Conservation (phyloP, 2,329 filamentous ascomycete species). For the Myriangium duriaei region DNA sequence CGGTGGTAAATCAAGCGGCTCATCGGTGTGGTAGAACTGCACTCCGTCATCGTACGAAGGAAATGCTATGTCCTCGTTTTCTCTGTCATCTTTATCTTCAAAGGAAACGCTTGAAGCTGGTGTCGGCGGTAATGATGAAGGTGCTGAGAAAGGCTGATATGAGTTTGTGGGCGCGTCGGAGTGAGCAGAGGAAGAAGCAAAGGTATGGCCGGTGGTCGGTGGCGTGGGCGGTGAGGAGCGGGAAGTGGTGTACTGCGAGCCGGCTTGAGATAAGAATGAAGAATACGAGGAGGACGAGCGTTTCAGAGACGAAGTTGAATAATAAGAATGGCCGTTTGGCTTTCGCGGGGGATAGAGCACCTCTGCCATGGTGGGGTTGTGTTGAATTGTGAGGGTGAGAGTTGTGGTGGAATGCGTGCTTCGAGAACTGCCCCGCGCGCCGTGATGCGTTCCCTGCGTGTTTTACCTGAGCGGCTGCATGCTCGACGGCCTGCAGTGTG, state of each 20-base stretch:
- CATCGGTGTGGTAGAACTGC: constrained; percentile 14
- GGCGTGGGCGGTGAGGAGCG: constrained; percentile 7
- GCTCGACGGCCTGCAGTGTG: background rate
- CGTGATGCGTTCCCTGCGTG: background rate
- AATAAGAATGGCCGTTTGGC: constrained; percentile 31
- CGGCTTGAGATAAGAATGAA: constrained; percentile 8
- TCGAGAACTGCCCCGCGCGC: constrained; percentile 27
- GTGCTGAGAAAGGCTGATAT: constrained; percentile 24
- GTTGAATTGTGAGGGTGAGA: too few species aligned
- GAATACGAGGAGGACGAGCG: constrained; percentile 22
- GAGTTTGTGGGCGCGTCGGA: constrained; percentile 19
- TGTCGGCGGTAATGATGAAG: constrained; percentile 48
- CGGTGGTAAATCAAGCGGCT: constrained; percentile 25
- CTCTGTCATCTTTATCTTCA: constrained; percentile 40
- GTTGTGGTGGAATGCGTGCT: constrained; percentile 31
- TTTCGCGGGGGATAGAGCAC: constrained; percentile 28
- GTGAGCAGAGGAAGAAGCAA: constrained; percentile 20
- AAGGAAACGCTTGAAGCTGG: constrained; percentile 52
- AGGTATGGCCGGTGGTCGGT: constrained; percentile 10
- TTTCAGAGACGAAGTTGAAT: constrained; percentile 28
- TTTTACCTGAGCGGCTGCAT: background rate
- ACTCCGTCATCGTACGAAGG: constrained; percentile 29
- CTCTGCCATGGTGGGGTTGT: constrained; percentile 30
- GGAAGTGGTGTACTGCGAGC: constrained; percentile 5
- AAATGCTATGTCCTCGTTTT: constrained; percentile 36